phyloP scores from a whole-genome alignment of 164 flowering plant genomes.

The Liquidambar formosana region DNA sequence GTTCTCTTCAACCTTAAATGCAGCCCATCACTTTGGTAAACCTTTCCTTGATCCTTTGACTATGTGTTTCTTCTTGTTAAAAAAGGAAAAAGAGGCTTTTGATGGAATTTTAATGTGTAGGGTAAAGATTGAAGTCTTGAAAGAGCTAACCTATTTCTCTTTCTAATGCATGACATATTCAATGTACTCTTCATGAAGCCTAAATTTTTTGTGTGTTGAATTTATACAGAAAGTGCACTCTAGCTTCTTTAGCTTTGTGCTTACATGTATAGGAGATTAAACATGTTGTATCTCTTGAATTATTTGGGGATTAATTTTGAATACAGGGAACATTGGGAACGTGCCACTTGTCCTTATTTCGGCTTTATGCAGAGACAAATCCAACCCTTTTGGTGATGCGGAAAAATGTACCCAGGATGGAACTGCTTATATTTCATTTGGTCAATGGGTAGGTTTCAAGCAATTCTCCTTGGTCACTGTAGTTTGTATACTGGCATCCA shows the following conservation, averaged over 20 bases:
- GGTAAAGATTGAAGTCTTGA: no score
- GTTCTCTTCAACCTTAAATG: no score
- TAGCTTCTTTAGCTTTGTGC: neutral
- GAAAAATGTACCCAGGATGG: constrained; percentile 76
- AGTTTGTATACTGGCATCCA: neutral
- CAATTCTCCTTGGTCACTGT: neutral
- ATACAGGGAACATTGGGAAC: constrained; percentile 94
- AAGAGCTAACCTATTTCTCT: no score
- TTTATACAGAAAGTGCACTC: neutral
- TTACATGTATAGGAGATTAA: neutral
- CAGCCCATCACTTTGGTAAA: no score
- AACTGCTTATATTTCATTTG: constrained; percentile 93
- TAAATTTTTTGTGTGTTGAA: neutral
- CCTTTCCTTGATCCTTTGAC: no score
- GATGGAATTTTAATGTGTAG: no score
- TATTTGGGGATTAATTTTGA: neutral
- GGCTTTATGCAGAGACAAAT: constrained; percentile 86
- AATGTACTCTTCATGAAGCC: neutral
- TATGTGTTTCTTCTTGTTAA: no score
- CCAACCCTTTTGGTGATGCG: constrained; percentile 88
- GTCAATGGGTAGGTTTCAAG: constrained; percentile 81
- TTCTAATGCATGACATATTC: neutral
- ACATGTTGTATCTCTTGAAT: neutral
- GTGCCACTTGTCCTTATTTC: constrained; percentile 94
- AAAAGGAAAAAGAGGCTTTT: no score